Base-by-base conservation (phyloP, 2,329 filamentous ascomycete genomes). In the Aureobasidium sp. region DNA sequence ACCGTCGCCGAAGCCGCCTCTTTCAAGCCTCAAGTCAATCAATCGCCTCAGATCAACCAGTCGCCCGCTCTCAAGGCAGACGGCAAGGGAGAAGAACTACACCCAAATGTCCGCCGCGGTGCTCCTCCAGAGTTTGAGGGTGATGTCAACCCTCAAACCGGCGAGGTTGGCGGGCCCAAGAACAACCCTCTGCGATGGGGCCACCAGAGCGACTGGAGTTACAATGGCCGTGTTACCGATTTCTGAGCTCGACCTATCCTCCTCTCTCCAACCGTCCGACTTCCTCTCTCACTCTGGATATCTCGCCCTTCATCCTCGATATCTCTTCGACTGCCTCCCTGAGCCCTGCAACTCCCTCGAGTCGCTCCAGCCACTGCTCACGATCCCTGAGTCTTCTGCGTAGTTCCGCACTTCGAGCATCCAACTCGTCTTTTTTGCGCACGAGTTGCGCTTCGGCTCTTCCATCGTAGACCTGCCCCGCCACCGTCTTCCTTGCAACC, bases 111-210 rank as follows among this genome's bases (percentile, higher is more conserved):
- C 62, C 81, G 87, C 66, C 79, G 85, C 66, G 93, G 93, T 39
- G 88, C 91, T 47, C 83, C 86, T 69, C 92, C 94, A 1, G 93
- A 97, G 77, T 99, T 99, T 69, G 86, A 93, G 67, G 94, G 94
- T 63, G 92, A 97, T 60, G 82, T 80, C 61, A 97, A 99, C 74
- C 94, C 94, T 2, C 88, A 87, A 79, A 99, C 94, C 1, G 94
- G 94, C 27, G 94, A 99, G 80, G 85, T 97, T 12, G 94, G 94
- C 6, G 94, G 94, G 0, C 94, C 94, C 6, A 99, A 97, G 85
- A 97, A 96, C 71, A 93, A 99, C 76, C 94, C 94, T 57, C 71
- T 97, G 72, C 79, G 92, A 68, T 97, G 93, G 93, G 91, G 91
- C 0, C 79, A 81, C 19, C 72, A 70, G 0, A 87, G 90, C 0